Evolutionary conservation across 352 stramenopile genomes (phyloP).

Genomic region (Discostella stelligera): DNA sequence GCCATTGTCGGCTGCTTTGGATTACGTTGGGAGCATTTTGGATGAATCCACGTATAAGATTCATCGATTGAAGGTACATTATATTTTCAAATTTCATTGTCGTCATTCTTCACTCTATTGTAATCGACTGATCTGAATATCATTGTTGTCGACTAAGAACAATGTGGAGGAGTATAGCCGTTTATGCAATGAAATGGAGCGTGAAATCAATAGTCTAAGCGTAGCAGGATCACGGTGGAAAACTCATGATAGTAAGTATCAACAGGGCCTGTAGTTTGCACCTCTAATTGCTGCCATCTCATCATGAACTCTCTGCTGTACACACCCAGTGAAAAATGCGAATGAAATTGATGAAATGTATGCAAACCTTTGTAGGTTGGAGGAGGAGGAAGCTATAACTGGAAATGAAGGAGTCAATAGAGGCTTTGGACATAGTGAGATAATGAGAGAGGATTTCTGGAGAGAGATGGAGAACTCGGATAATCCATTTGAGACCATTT

Average conservation of each 20-base stretch:
- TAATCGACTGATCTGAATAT: conserved; percentile 6
- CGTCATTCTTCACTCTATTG: neutral
- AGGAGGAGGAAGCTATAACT: conserved; percentile 34
- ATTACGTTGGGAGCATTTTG: conserved; percentile 76
- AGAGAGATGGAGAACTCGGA: conserved; percentile 79
- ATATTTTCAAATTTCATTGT: conserved; percentile 3
- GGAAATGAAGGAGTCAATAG: conserved; percentile 23
- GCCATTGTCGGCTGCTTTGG: conserved; percentile 73
- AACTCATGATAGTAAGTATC: conserved; percentile 21
- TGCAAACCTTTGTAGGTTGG: conserved; percentile 52
- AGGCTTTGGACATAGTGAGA: conserved; percentile 1
- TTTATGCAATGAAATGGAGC: conserved; percentile 65
- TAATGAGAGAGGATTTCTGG: conserved; percentile 57
- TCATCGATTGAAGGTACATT: conserved; percentile 57
- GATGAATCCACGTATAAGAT: conserved; percentile 75
- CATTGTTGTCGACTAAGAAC: conserved; percentile 34
- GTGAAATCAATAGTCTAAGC: conserved; percentile 52
- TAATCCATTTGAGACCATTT: conserved; percentile 78
- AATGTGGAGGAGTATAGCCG: conserved; percentile 77
- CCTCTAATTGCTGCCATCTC: neutral
- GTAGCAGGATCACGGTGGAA: conserved; percentile 14
- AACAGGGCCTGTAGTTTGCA: neutral
- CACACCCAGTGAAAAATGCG: conserved; percentile 16
- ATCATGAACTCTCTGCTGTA: neutral
- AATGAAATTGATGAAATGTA: conserved; percentile 80